Base-by-base conservation (phyloP, 305 asterid species). In the Fraxinus ornus region DNA sequence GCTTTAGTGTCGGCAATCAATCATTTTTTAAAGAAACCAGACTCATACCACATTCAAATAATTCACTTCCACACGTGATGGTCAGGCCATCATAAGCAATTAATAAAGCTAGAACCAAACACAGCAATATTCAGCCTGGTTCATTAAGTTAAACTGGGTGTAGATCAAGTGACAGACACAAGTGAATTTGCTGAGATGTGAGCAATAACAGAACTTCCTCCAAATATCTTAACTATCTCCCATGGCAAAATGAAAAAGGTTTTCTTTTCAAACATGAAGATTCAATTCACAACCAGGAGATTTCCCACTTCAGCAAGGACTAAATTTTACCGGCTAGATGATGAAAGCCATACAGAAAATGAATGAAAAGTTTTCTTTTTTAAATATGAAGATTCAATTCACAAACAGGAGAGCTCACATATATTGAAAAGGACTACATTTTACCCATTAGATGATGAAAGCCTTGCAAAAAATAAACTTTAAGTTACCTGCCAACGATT, bases 401-500 rank as follows among this genome's bases (percentile, higher is more conserved):
- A 21, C 77, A 39, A 2, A 35, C 55, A 24, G 26, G 8, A 78
- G 28, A 73, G 62, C 21, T 9, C 26, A 9, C 1, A 49, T 49
- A 15, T 52, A 17, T 17, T 52, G 21, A 52, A 52, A 17, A 1
- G 21, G 62, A 52, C 62, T 52, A 17, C 62, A 52, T 52, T 49
- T 49, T 49, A 49, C 21, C 62, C 62, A 49, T 5, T 49, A 49
- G 60, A 49, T 49, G 19, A 49, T 15, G 21, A 44, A 44, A 44
- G 55, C 7, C 19, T 62, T 55, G 41, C 71, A 55, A 66, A 9
- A 37, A 81, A 62, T 33, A 55, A 52, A 76, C 24, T 47, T 3
- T 32, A 35, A 84, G 78, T 88, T 60, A 95, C 99, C 98, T 93
- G 97, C 98, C 98, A 94, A 24, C 92, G 91, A 77, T 94, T 93